Evolutionary conservation across 495 filamentous ascomycete genomes (phyloP), one percentile per base, ranked within the genome.

Genomic region (Choiromyces venosus): DNA sequence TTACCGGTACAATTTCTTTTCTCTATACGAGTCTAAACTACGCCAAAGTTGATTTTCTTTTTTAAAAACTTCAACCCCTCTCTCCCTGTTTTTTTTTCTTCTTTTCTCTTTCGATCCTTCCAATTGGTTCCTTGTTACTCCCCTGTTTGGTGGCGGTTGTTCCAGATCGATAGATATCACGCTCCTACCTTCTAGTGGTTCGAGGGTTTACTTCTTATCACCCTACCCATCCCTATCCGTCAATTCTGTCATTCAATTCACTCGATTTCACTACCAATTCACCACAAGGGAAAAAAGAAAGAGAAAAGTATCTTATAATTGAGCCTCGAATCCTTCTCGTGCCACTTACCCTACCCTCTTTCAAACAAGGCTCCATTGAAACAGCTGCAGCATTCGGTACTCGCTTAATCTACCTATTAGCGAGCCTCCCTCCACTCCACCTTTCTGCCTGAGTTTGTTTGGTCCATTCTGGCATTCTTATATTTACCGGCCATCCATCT

Each of bases 141-240:
- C 52, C 52, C 52, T 61, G 52, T 61, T 29, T 29, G 25, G 52
- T 61, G 52, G 52, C n/a, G 8, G 52, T 21, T 61, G n/a, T 61
- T 16, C 52, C 0, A 61, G 52, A 61, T 61, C 52, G 52, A 61
- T 61, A 61, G 52, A 61, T 61, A 61, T n/a, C 52, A 61, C 52
- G 52, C 52, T 61, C 52, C 52, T 61, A 61, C 52, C 52, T 61
- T 29, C 52, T 61, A 29, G 52, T 25, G 52, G 52, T 61, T 52
- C 52, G 52, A 29, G 52, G 25, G 52, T 61, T 61, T 29, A 25
- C 52, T 29, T 61, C 52, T 61, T 61, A 61, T 61, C 52, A 61
- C 8, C 52, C n/a, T 61, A 5, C 52, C n/a, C 52, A 52, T 52
- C 42, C 42, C 44, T 9, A 46, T 52, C 25, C 52, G n/a, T 29